Evolutionary conservation across 768 basidiomycete species (phyloP).

Genomic region (Imleria badia): DNA sequence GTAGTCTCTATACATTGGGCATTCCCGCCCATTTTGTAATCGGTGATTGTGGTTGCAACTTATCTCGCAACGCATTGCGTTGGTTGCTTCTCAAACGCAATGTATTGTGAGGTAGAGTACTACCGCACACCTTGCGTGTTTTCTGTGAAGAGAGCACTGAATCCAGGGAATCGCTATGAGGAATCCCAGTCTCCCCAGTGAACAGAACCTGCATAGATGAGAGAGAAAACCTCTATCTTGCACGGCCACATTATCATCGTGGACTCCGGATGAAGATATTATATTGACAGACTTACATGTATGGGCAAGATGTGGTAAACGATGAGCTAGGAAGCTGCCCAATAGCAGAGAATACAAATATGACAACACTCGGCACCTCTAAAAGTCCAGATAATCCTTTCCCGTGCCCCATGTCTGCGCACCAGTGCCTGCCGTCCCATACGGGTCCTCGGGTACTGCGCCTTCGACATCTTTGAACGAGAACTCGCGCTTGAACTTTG

Average conservation of each 20-base stretch:
- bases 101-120: not conserved
- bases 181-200: too few relatives aligned
- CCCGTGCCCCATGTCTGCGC: conserved; percentile 46
- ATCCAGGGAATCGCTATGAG: not conserved
- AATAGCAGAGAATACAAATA: not conserved
- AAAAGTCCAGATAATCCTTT: conserved; percentile 57
- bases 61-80: not conserved
- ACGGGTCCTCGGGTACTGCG: conserved; percentile 46
- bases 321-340: not conserved
- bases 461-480: conserved; percentile 73
- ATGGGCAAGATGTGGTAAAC: not conserved
- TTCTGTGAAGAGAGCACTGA: not conserved
- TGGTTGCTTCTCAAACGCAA: not conserved
- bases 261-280: not conserved
- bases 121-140: not conserved
- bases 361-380: conserved; percentile 14
- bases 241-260: not conserved
- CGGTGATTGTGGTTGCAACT: not conserved
- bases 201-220: not conserved
- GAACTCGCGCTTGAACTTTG: conserved; percentile 81
- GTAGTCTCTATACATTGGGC: too few relatives aligned
- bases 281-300: conserved; percentile 2
- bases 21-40: not conserved
- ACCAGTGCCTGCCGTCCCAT: conserved; percentile 43
- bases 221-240: not conserved